phyloP scores from a whole-genome alignment of 306 rosid species.

The Castanea mollissima region DNA sequence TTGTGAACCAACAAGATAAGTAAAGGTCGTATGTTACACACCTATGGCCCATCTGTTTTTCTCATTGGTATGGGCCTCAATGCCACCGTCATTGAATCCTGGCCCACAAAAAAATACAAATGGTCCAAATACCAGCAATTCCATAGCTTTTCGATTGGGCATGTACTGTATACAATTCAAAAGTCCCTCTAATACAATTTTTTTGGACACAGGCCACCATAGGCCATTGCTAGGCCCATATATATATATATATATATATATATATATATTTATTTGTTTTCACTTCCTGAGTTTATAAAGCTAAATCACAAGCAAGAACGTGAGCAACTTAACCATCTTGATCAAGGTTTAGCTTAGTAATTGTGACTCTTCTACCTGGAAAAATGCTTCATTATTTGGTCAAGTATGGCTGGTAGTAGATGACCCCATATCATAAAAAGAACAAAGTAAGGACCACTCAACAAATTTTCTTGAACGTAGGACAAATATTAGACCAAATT shows the following conservation, averaged over 20 bases:
- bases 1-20: no score
- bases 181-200: neutral
- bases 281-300: no score
- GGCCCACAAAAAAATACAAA: no score
- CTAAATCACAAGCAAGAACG: no score
- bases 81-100: no score
- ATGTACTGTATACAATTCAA: neutral
- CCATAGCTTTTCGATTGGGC: neutral
- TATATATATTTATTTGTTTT: neutral
- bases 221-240: neutral
- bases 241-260: no score
- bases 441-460: constrained; percentile 12
- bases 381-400: neutral
- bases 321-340: no score
- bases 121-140: neutral
- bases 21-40: no score
- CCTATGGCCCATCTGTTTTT: no score
- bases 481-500: neutral
- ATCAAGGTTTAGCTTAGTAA: neutral
- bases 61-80: no score
- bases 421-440: neutral
- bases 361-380: neutral
- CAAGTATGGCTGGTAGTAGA: neutral
- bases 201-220: neutral
- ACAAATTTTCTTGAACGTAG: neutral